Evolutionary conservation across 2,329 filamentous ascomycete species (phyloP).

Genomic region (Chaetomium sp.): DNA sequence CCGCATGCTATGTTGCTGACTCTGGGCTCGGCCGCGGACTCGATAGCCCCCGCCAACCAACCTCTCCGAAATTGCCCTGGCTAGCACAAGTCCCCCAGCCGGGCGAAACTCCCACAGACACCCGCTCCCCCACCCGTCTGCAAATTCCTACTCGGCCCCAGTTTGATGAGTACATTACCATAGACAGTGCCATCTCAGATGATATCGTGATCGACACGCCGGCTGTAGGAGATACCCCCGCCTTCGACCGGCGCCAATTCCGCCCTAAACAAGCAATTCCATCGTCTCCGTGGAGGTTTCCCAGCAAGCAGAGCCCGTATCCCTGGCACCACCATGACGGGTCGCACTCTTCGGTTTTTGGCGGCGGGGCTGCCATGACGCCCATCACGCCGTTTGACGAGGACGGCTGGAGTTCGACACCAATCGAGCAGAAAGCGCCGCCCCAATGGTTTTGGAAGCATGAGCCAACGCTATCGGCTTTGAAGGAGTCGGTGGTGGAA

Average conservation of each 20-base stretch:
- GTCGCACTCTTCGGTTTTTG: constrained; percentile 30
- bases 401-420: constrained; percentile 26
- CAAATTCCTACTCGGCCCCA: constrained; percentile 29
- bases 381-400: constrained; percentile 36
- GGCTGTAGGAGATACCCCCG: constrained; percentile 3
- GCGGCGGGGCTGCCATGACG: constrained; percentile 32
- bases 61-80: constrained; percentile 28
- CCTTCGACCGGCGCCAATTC: constrained; percentile 3
- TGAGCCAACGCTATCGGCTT: constrained; percentile 21
- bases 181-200: constrained; percentile 32
- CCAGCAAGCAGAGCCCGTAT: constrained; percentile 30
- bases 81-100: constrained; percentile 20
- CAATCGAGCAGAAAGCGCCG: constrained; percentile 25
- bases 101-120: constrained; percentile 19
- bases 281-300: constrained; percentile 29
- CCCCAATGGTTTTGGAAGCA: constrained; percentile 31
- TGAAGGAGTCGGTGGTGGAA: constrained; percentile 20
- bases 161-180: constrained; percentile 20
- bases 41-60: constrained; percentile 15
- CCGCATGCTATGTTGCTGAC: background rate
- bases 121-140: constrained; percentile 28
- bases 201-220: constrained; percentile 29
- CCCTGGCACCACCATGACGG: constrained; percentile 29
- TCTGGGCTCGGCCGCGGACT: background rate
- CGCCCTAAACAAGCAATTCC: constrained; percentile 22